Evolutionary conservation across 345 rosid species (phyloP).

Genomic region (Leavenworthia alabamica): DNA sequence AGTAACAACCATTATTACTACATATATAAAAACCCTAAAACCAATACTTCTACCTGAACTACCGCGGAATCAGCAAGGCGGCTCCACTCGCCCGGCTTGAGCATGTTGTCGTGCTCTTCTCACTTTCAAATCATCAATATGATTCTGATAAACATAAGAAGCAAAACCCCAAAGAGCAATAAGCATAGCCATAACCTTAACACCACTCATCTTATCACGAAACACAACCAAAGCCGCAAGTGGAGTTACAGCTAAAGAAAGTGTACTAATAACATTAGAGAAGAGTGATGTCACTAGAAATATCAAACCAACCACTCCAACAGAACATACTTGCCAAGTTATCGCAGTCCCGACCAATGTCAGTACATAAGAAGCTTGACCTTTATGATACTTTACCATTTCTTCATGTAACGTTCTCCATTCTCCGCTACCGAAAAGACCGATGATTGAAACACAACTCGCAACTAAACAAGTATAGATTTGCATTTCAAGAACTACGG

Average conservation of each 20-base stretch:
- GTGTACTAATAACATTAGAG: conserved; percentile 38
- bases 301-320: conserved; percentile 37
- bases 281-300: conserved; percentile 37
- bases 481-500: conserved; percentile 45
- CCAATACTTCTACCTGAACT: background rate
- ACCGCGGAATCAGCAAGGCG: background rate
- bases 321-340: conserved; percentile 39
- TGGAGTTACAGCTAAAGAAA: conserved; percentile 32
- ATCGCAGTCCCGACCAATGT: conserved; percentile 35
- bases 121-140: conserved; percentile 36
- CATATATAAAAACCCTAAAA: background rate
- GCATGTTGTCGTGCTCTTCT: conserved; percentile 33
- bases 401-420: conserved; percentile 30
- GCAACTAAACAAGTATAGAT: conserved; percentile 44
- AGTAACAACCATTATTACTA: background rate
- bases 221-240: conserved; percentile 30
- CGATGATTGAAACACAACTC: conserved; percentile 22
- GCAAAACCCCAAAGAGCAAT: conserved; percentile 42
- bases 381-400: conserved; percentile 34
- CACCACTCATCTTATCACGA: conserved; percentile 33
- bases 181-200: conserved; percentile 35
- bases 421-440: conserved; percentile 45
- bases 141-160: conserved; percentile 41
- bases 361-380: conserved; percentile 30
- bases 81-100: background rate